These are phyloP conservation scores for Ambrosia hybrid DNA, from an alignment of 140 eudicot species.

Conservation along the genomic window DNA sequence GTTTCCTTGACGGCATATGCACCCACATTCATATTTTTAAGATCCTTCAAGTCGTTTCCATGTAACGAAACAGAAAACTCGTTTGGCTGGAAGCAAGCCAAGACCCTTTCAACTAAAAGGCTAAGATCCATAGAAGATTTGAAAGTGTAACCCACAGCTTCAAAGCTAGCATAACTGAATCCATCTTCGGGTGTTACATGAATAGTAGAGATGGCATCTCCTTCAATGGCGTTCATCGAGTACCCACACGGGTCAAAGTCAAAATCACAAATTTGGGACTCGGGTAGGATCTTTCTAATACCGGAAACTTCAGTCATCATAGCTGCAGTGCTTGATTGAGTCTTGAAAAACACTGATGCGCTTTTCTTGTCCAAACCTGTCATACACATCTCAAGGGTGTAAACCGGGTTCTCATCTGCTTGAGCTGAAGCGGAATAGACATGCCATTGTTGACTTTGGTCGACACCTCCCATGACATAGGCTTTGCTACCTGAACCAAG, in stretches of 20 bases:
- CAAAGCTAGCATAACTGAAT: slow-evolving; percentile 60
- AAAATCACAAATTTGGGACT: slow-evolving; percentile 43
- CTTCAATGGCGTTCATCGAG: slow-evolving; percentile 45
- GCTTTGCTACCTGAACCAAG: slow-evolving; percentile 62
- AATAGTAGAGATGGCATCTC: slow-evolving; percentile 44
- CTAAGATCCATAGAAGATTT: slow-evolving; percentile 19
- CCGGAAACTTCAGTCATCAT: slow-evolving; percentile 45
- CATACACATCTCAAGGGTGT: slow-evolving; percentile 56
- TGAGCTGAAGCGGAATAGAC: slow-evolving; percentile 56
- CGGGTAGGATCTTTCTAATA: slow-evolving; percentile 40
- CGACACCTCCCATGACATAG: slow-evolving; percentile 62
- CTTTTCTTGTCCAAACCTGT: slow-evolving; percentile 43
- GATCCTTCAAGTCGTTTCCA: slow-evolving; percentile 15
- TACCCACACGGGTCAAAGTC: slow-evolving; percentile 57
- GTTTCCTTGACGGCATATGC: slow-evolving; percentile 37
- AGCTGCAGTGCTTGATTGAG: slow-evolving; percentile 33
- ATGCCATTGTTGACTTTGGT: slow-evolving; percentile 68
- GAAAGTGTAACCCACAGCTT: slow-evolving; percentile 45
- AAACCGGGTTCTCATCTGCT: slow-evolving; percentile 11
- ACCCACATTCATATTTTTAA: slow-evolving; percentile 20
- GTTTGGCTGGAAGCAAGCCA: slow-evolving; percentile 38
- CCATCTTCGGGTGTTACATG: slow-evolving; percentile 60
- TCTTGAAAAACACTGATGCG: slow-evolving; percentile 44
- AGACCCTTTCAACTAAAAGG: slow-evolving; percentile 36
- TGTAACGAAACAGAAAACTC: slow-evolving; percentile 45